Evolutionary conservation across 2,329 filamentous ascomycete genomes (phyloP).

Genomic region (Curvularia lunata): DNA sequence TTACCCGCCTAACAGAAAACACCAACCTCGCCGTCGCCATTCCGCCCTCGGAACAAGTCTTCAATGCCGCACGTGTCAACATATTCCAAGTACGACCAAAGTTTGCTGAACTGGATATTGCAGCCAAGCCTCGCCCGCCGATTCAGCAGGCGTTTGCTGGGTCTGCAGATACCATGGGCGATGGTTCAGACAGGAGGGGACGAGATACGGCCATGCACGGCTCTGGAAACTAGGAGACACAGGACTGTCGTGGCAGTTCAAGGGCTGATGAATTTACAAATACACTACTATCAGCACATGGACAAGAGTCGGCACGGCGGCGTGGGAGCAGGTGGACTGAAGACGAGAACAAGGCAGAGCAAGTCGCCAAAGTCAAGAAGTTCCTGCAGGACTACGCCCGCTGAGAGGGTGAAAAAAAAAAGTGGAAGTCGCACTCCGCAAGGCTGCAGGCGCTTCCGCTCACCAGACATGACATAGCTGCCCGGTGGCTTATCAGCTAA

Average conservation of each 20-base stretch:
- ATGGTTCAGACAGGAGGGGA: slow-evolving; percentile 27
- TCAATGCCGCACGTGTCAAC: slow-evolving; percentile 89
- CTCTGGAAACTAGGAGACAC: slow-evolving; percentile 11
- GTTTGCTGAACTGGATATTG: slow-evolving; percentile 70
- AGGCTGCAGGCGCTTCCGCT: too few relatives aligned
- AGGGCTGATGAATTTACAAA: not conserved
- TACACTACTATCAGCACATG: not conserved
- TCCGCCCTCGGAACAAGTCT: slow-evolving; percentile 87
- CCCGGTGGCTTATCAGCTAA: too few relatives aligned
- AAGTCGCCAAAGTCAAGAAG: not conserved
- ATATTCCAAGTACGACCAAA: slow-evolving; percentile 84
- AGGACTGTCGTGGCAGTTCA: not conserved
- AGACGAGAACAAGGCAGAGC: not conserved
- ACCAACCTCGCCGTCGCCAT: slow-evolving; percentile 94
- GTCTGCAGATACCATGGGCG: slow-evolving; percentile 35
- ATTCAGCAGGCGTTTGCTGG: slow-evolving; percentile 48
- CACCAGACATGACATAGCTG: not conserved
- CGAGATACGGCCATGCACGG: slow-evolving; percentile 22
- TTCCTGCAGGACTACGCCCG: not conserved
- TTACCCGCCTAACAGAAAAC: slow-evolving; percentile 95
- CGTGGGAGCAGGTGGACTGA: not conserved
- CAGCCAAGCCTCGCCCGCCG: slow-evolving; percentile 44
- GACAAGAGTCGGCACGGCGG: not conserved
- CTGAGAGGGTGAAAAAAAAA: not conserved
- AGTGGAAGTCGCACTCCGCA: too few relatives aligned